Percentiles rank a stretch among this genome's conserved stretches.
Conservation (phyloP, 768 basidiomycete genomes). For the Boletus subparvulus region DNA sequence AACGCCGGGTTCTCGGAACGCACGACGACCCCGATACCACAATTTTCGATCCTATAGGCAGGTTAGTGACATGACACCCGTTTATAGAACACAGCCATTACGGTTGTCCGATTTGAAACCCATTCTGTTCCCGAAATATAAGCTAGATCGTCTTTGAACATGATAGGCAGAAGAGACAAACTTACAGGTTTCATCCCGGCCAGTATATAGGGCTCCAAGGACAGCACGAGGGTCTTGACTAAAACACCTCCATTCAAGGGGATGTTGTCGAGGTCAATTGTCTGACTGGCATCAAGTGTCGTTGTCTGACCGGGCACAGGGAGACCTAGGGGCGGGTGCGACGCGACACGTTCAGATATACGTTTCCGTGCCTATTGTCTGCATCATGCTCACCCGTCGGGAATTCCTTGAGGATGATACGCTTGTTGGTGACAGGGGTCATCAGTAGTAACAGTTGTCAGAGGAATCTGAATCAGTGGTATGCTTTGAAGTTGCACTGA, state of each 20-base stretch:
- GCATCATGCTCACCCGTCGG: not conserved
- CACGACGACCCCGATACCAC: constrained; percentile 38
- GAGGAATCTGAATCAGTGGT: not conserved
- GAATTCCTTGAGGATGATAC: constrained; percentile 38
- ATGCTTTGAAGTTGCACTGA: not conserved
- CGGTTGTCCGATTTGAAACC: not conserved
- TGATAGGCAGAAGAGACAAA: constrained; percentile 26
- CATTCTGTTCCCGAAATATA: constrained; percentile 12
- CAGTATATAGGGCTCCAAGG: constrained; percentile 46
- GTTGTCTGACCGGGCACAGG: constrained; percentile 42
- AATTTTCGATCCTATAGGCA: constrained; percentile 20
- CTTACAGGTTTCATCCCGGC: constrained; percentile 44
- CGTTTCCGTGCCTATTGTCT: too few species aligned
- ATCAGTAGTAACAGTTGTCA: not conserved
- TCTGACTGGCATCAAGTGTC: constrained; percentile 42
- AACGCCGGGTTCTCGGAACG: constrained; percentile 16
- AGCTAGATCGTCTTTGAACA: not conserved
- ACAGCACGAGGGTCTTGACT: constrained; percentile 49
- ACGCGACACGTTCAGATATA: not conserved
- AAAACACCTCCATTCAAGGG: constrained; percentile 47
- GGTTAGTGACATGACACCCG: not conserved
- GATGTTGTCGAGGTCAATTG: constrained; percentile 50
- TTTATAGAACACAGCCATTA: not conserved
- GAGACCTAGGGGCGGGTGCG: not conserved
- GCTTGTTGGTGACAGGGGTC: constrained; percentile 31